Evolutionary conservation across 2,329 filamentous ascomycete species (phyloP).

Genomic region (Tolypocladium tropicale): DNA sequence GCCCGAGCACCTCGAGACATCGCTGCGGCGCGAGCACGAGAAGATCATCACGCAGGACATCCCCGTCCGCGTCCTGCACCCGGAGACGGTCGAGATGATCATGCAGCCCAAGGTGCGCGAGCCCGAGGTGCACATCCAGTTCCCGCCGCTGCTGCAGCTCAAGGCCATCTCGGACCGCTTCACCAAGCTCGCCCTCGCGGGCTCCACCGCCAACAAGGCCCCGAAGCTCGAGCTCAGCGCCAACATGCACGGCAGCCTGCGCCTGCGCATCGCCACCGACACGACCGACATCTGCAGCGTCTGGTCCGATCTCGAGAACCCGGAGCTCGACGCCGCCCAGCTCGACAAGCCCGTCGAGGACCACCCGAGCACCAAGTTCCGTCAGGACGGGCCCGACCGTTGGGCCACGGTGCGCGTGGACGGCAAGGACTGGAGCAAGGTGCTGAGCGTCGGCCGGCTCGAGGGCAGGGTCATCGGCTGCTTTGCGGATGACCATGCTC

Average conservation of each 20-base stretch:
- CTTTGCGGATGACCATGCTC: constrained; percentile 68
- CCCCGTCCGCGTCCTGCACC: constrained; percentile 81
- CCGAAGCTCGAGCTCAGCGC: constrained; percentile 78
- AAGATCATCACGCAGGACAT: constrained; percentile 93
- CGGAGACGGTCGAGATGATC: constrained; percentile 77
- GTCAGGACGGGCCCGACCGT: constrained; percentile 62
- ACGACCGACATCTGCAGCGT: constrained; percentile 73
- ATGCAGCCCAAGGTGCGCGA: constrained; percentile 87
- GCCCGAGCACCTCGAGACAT: constrained; percentile 44
- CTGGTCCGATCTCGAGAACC: constrained; percentile 81
- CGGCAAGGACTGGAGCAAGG: constrained; percentile 85
- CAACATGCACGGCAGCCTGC: constrained; percentile 87
- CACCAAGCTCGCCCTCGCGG: constrained; percentile 65
- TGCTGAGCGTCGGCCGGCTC: constrained; percentile 83
- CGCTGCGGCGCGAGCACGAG: constrained; percentile 61
- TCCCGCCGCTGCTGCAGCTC: constrained; percentile 78
- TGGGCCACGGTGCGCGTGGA: constrained; percentile 91
- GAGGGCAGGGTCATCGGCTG: constrained; percentile 91
- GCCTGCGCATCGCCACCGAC: constrained; percentile 72
- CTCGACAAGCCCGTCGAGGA: constrained; percentile 63
- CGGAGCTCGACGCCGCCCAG: constrained; percentile 71
- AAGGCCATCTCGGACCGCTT: constrained; percentile 94
- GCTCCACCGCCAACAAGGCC: constrained; percentile 26
- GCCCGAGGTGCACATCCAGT: constrained; percentile 85
- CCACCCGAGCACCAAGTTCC: constrained; percentile 74